Percentiles rank a stretch among this genome's conserved stretches.
phyloP scores from a whole-genome alignment of 257 asterid genomes.

The Parsonsia alboflavescens region DNA sequence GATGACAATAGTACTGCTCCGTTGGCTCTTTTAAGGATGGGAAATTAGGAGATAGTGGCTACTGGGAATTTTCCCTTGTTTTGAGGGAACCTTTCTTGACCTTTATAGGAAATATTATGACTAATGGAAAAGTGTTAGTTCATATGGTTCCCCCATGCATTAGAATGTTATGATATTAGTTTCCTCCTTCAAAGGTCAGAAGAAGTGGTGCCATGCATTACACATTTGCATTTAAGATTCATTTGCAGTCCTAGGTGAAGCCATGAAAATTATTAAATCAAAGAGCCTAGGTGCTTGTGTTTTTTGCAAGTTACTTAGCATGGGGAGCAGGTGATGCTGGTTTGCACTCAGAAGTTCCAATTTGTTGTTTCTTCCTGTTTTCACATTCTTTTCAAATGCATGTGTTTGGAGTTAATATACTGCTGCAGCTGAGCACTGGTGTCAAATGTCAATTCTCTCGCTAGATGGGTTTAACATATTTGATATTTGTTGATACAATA shows the following conservation, averaged over 20 bases:
- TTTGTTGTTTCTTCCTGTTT: conserved; percentile 29
- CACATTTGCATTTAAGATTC: conserved; percentile 6
- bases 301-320: conserved; percentile 17
- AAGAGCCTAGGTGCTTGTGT: conserved; percentile 26
- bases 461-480: conserved; percentile 53
- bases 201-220: background rate
- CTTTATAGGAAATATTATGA: background rate
- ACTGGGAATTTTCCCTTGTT: background rate
- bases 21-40: background rate
- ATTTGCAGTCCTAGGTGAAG: conserved; percentile 7
- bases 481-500: conserved; percentile 51
- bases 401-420: conserved; percentile 36
- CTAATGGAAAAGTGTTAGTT: background rate
- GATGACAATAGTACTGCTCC: background rate
- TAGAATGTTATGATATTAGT: background rate
- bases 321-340: conserved; percentile 20
- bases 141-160: background rate
- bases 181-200: background rate
- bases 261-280: conserved; percentile 6
- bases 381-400: conserved; percentile 26
- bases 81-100: background rate
- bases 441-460: conserved; percentile 35
- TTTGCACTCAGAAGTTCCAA: conserved; percentile 26
- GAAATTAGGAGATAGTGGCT: background rate
- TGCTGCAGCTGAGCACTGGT: conserved; percentile 52